Conservation (phyloP, 371 early-diverging fungal species). For the Actinomucor elegans region DNA sequence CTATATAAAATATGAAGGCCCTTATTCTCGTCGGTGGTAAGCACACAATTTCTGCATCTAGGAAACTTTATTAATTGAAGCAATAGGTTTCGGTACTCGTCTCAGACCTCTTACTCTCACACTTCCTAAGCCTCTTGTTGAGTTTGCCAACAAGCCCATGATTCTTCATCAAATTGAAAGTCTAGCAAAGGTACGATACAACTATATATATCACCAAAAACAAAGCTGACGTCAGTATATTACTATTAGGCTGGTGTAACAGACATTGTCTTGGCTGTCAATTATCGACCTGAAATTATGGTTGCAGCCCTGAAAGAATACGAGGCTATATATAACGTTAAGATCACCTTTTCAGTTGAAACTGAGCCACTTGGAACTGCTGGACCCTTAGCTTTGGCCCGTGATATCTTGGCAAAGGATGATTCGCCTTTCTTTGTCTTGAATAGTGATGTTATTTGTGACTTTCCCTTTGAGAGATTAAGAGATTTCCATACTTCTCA, state of each 20-base stretch:
- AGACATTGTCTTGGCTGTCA: conserved; percentile 98
- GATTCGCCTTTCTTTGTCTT: conserved; percentile 97
- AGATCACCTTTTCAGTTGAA: conserved; percentile 97
- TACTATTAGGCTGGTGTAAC: conserved; percentile 87
- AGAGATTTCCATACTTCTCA: conserved; percentile 84
- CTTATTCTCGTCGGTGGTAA: conserved; percentile 98
- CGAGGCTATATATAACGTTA: conserved; percentile 85
- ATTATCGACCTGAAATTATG: conserved; percentile 98
- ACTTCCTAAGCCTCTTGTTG: conserved; percentile 98
- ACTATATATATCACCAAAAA: not conserved
- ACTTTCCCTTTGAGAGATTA: conserved; percentile 93
- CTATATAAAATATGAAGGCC: conserved; percentile 80
- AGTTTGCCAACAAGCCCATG: conserved; percentile 99
- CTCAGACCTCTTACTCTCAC: conserved; percentile 98
- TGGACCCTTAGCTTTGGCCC: conserved; percentile 96
- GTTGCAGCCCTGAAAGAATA: conserved; percentile 81
- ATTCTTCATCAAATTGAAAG: conserved; percentile 99
- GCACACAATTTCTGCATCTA: not conserved
- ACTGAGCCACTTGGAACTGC: conserved; percentile 96
- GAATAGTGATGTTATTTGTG: conserved; percentile 99
- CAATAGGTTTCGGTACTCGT: conserved; percentile 98
- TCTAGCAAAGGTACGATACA: conserved; percentile 80
- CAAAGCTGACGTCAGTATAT: not conserved
- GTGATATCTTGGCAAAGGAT: conserved; percentile 88
- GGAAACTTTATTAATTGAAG: not conserved